Evolutionary conservation across 2,329 filamentous ascomycete species (phyloP).

Genomic region (Ascochyta clinopodiicola): DNA sequence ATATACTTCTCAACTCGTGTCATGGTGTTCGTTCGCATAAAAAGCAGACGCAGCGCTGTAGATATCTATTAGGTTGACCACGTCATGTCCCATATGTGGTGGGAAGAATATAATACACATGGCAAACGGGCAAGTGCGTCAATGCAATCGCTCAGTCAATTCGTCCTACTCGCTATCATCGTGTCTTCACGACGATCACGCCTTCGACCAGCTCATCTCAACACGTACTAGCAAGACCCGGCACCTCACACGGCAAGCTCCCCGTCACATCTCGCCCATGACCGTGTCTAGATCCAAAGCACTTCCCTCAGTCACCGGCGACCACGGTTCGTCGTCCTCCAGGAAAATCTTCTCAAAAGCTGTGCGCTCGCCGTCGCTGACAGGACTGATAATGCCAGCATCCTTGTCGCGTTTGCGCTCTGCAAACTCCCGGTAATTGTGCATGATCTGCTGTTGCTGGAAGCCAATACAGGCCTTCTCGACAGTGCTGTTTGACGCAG

Average conservation of each 20-base stretch:
- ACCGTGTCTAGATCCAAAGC: background rate
- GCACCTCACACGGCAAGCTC: background rate
- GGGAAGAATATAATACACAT: too few species aligned
- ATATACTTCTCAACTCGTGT: background rate
- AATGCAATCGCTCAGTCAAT: too few species aligned
- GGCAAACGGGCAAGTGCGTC: too few species aligned
- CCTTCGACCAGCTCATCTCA: background rate
- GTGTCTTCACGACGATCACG: background rate
- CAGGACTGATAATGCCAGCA: constrained; percentile 10
- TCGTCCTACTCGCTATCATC: too few species aligned
- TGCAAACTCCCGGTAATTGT: constrained; percentile 25
- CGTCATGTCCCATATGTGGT: too few species aligned
- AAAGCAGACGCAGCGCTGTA: too few species aligned
- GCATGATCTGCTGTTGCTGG: constrained; percentile 16
- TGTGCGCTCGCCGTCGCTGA: constrained; percentile 20
- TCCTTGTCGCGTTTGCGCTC: constrained; percentile 9
- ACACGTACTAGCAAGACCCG: background rate
- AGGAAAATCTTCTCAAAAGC: constrained; percentile 31
- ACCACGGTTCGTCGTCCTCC: constrained; percentile 16
- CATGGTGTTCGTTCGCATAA: background rate
- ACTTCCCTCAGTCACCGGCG: background rate
- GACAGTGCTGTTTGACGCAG: background rate
- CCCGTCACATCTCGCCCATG: background rate
- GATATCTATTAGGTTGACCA: too few species aligned
- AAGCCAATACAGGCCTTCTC: background rate